These are phyloP conservation scores for Calophaca sinica DNA, from an alignment of 306 rosid genomes.

Conservation along the genomic window DNA sequence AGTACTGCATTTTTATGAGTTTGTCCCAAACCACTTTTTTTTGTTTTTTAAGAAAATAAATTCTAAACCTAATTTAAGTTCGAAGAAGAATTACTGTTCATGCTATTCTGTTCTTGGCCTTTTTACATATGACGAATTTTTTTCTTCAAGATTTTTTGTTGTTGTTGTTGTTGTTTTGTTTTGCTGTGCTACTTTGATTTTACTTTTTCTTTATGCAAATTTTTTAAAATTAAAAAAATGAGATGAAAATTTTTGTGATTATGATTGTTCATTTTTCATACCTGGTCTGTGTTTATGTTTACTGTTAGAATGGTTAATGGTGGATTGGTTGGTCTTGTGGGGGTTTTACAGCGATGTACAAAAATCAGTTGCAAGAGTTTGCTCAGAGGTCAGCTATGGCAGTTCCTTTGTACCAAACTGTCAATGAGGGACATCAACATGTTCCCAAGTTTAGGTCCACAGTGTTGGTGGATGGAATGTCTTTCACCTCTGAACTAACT, in stretches of 20 bases:
- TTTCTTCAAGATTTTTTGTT: too few relatives aligned
- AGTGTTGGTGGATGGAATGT: conserved; percentile 51
- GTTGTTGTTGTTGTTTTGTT: too few relatives aligned
- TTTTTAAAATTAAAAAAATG: too few relatives aligned
- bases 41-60: too few relatives aligned
- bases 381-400: background rate
- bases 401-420: background rate
- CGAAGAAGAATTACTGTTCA: too few relatives aligned
- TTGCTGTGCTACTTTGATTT: background rate
- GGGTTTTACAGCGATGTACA: background rate
- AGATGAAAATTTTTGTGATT: too few relatives aligned
- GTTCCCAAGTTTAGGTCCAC: conserved; percentile 50
- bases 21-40: too few relatives aligned
- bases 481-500: conserved; percentile 43
- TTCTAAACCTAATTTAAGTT: too few relatives aligned
- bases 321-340: background rate
- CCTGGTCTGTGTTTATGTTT: background rate
- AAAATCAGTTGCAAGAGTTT: background rate
- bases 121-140: too few relatives aligned
- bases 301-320: background rate
- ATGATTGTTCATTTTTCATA: too few relatives aligned
- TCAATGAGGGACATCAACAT: conserved; percentile 50
- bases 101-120: too few relatives aligned
- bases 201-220: too few relatives aligned
- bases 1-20: background rate